These are phyloP conservation scores for Endothia cerciana DNA, from an alignment of 2,329 filamentous ascomycete species.

Conservation along the genomic window DNA sequence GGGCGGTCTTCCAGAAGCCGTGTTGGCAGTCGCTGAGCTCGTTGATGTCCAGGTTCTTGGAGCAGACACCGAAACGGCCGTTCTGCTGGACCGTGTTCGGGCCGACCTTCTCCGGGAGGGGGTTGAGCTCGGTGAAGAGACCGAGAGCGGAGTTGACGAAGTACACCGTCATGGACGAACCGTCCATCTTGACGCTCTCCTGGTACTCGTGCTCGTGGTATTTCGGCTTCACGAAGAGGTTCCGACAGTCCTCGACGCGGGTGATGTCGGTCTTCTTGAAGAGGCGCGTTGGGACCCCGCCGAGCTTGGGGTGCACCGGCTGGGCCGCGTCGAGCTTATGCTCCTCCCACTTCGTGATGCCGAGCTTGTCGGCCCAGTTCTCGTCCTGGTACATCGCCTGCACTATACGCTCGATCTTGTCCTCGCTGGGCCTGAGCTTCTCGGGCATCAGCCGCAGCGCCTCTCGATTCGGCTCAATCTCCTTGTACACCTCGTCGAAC, in stretches of 20 bases:
- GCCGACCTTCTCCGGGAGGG: slow-evolving; percentile 22
- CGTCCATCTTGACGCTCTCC: slow-evolving; percentile 46
- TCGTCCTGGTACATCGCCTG: slow-evolving; percentile 15
- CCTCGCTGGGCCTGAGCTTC: slow-evolving; percentile 10
- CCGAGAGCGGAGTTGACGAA: slow-evolving; percentile 36
- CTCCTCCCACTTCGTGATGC: slow-evolving; percentile 34
- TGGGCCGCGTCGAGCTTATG: not conserved
- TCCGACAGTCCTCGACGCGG: slow-evolving; percentile 35
- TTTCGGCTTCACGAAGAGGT: slow-evolving; percentile 36
- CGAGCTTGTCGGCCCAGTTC: slow-evolving; percentile 29
- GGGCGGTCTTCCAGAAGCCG: slow-evolving; percentile 35
- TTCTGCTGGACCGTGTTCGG: slow-evolving; percentile 31
- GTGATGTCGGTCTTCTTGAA: slow-evolving; percentile 35
- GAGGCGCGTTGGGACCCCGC: slow-evolving; percentile 30
- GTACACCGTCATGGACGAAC: slow-evolving; percentile 44
- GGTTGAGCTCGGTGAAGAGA: slow-evolving; percentile 27
- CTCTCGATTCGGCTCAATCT: slow-evolving; percentile 11
- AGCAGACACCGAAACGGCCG: slow-evolving; percentile 40
- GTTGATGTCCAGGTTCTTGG: slow-evolving; percentile 35
- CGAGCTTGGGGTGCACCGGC: slow-evolving; percentile 14
- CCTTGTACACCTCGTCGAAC: slow-evolving; percentile 30
- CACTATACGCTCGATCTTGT: slow-evolving; percentile 14
- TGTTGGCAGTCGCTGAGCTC: slow-evolving; percentile 21
- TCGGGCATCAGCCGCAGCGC: slow-evolving; percentile 6
- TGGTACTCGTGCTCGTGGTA: slow-evolving; percentile 38